Evolutionary conservation across 208 protist genomes (phyloP).

Genomic region (Leishmania aethiopica): DNA sequence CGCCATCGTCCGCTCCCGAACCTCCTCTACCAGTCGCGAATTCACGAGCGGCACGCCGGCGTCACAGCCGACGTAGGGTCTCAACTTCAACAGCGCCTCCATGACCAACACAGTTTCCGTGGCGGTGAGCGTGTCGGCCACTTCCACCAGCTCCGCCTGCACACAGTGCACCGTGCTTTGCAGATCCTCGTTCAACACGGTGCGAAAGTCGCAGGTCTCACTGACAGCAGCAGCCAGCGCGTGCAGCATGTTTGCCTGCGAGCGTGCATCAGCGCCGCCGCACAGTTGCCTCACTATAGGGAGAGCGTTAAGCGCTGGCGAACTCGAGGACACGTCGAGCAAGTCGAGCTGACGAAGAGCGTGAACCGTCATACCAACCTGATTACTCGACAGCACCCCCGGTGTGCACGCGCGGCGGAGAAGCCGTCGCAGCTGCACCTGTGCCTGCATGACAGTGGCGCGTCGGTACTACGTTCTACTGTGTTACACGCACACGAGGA

Average conservation of each 20-base stretch:
- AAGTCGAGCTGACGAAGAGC: constrained; percentile 44
- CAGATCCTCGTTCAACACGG: constrained; percentile 26
- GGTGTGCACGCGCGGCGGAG: constrained; percentile 33
- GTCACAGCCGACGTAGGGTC: constrained; percentile 27
- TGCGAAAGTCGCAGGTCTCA: constrained; percentile 30
- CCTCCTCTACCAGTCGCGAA: constrained; percentile 36
- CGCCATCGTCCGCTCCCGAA: constrained; percentile 43
- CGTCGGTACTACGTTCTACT: not conserved
- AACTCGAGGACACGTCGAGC: constrained; percentile 9
- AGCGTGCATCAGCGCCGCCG: constrained; percentile 36
- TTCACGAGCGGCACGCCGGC: constrained; percentile 5
- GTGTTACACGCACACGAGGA: not conserved
- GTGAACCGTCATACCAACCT: constrained; percentile 48
- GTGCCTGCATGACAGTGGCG: constrained; percentile 3
- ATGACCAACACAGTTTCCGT: constrained; percentile 55
- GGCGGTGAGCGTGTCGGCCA: constrained; percentile 41
- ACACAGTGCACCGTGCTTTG: constrained; percentile 27
- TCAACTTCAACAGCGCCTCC: constrained; percentile 54
- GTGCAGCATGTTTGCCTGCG: constrained; percentile 58
- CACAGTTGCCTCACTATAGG: constrained; percentile 25
- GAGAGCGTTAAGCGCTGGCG: constrained; percentile 11
- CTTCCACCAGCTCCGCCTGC: constrained; percentile 35
- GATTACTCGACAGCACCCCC: constrained; percentile 42
- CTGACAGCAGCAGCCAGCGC: constrained; percentile 35
- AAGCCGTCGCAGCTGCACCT: constrained; percentile 20